A percentile compares a stretch with the other conserved stretches of the same genome.
Conservation (phyloP, 2,329 filamentous ascomycete species). For the Metarhizium album region DNA sequence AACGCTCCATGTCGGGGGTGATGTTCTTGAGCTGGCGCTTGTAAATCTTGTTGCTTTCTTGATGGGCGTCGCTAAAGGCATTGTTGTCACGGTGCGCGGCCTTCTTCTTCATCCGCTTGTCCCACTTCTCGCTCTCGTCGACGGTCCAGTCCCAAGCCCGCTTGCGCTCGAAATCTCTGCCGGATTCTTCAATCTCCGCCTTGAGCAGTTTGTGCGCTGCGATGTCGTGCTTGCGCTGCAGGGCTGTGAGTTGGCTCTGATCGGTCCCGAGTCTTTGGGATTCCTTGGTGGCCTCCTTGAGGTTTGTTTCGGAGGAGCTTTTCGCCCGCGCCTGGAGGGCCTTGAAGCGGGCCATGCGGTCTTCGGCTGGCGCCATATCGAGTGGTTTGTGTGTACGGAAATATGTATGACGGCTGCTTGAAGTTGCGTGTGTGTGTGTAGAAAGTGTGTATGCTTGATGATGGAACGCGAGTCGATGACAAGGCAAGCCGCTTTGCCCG, state of each 20-base stretch:
- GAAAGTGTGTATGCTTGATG: too few species aligned
- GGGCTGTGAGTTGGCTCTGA: constrained; percentile 61
- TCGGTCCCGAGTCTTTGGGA: constrained; percentile 70
- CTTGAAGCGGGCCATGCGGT: constrained; percentile 74
- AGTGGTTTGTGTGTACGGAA: not conserved
- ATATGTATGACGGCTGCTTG: not conserved
- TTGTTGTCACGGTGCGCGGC: constrained; percentile 70
- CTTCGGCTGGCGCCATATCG: constrained; percentile 35
- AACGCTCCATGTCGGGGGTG: constrained; percentile 67
- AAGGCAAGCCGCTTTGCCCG: not conserved
- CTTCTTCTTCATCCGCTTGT: constrained; percentile 81
- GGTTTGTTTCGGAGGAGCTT: constrained; percentile 59
- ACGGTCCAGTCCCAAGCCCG: constrained; percentile 98
- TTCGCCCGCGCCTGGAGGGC: constrained; percentile 74
- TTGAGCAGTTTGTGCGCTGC: constrained; percentile 90
- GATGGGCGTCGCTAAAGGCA: constrained; percentile 79
- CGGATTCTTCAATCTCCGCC: constrained; percentile 73
- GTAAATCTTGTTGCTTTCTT: constrained; percentile 86
- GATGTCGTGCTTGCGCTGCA: constrained; percentile 79
- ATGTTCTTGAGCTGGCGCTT: constrained; percentile 78
- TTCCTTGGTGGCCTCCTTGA: constrained; percentile 76
- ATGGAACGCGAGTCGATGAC: too few species aligned
- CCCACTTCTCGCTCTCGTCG: constrained; percentile 91
- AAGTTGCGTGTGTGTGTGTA: not conserved
- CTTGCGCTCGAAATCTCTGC: constrained; percentile 94